Conservation (phyloP, 2,329 filamentous ascomycete genomes). For the Aspergillus japonicus region DNA sequence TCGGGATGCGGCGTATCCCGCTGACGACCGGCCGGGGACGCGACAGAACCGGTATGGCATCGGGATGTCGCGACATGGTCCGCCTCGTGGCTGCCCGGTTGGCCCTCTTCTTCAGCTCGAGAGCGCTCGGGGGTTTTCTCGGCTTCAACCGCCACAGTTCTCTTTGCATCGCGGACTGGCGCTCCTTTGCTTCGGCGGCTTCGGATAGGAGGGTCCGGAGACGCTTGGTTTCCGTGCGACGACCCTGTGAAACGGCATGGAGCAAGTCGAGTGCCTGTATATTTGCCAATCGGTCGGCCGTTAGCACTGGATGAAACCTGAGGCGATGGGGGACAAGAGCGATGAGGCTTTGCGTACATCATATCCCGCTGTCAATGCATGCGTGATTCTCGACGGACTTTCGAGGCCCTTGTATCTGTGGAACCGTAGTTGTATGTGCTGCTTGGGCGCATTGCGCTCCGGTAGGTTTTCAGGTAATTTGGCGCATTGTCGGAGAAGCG, state of each 20-base stretch:
- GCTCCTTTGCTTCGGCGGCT: slow-evolving; percentile 21
- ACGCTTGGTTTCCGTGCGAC: slow-evolving; percentile 23
- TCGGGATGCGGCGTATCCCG: slow-evolving; percentile 42
- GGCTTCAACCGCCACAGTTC: slow-evolving; percentile 15
- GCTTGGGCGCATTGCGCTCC: slow-evolving; percentile 26
- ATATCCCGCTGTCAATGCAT: slow-evolving; percentile 44
- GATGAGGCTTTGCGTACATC: slow-evolving; percentile 28
- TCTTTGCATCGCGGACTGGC: slow-evolving; percentile 22
- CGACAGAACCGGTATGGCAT: slow-evolving; percentile 34
- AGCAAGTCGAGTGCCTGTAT: slow-evolving; percentile 40
- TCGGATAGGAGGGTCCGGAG: slow-evolving; percentile 30
- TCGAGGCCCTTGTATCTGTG: slow-evolving; percentile 38
- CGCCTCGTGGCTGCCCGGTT: slow-evolving; percentile 25
- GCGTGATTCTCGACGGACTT: slow-evolving; percentile 39
- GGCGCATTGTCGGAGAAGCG: slow-evolving; percentile 45
- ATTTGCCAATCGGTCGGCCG: slow-evolving; percentile 9
- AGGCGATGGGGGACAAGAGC: not conserved
- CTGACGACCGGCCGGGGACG: slow-evolving; percentile 35
- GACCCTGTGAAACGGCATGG: slow-evolving; percentile 32
- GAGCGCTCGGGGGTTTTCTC: slow-evolving; percentile 23
- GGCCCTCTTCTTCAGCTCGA: slow-evolving; percentile 26
- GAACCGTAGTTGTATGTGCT: slow-evolving; percentile 39
- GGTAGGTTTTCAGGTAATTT: slow-evolving; percentile 26
- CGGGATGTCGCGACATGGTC: slow-evolving; percentile 34
- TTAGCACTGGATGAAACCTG: not conserved